These are phyloP conservation scores for Hortaea werneckii DNA, from an alignment of 2,329 filamentous ascomycete genomes.

Conservation along the genomic window DNA sequence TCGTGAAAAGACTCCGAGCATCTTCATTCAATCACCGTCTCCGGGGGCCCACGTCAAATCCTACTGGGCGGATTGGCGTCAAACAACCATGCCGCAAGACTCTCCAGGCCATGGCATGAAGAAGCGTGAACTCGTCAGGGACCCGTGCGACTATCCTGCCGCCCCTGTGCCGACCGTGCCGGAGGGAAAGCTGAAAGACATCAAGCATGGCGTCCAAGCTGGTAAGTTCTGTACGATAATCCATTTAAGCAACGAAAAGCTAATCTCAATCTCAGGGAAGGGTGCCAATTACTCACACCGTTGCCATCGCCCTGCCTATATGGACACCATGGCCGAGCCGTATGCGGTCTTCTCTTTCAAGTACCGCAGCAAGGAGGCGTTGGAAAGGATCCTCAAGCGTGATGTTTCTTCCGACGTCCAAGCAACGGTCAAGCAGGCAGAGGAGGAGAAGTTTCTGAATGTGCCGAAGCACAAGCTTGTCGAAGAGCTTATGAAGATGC, in stretches of 20 bases:
- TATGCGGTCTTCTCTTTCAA: constrained; percentile 42
- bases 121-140: constrained; percentile 8
- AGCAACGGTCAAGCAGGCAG: constrained; percentile 10
- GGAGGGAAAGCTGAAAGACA: constrained; percentile 8
- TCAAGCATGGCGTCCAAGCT: constrained; percentile 16
- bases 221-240: not conserved
- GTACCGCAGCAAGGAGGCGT: constrained; percentile 28
- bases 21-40: too few species aligned
- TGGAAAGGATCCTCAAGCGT: constrained; percentile 26
- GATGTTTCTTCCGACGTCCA: constrained; percentile 16
- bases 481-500: constrained; percentile 13
- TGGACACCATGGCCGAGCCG: constrained; percentile 29
- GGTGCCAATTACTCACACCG: constrained; percentile 30
- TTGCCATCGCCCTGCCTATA: constrained; percentile 29
- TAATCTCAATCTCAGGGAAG: constrained; percentile 15
- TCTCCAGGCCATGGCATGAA: constrained; percentile 3
- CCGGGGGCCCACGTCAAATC: constrained; percentile 13
- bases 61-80: constrained; percentile 24
- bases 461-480: constrained; percentile 25
- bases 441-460: constrained; percentile 13
- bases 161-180: constrained; percentile 19
- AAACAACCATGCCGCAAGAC: constrained; percentile 1
- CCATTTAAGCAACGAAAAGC: not conserved
- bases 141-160: constrained; percentile 23
- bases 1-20: too few species aligned